Conservation (phyloP, 306 rosid genomes). For the Ziziphus jujuba region DNA sequence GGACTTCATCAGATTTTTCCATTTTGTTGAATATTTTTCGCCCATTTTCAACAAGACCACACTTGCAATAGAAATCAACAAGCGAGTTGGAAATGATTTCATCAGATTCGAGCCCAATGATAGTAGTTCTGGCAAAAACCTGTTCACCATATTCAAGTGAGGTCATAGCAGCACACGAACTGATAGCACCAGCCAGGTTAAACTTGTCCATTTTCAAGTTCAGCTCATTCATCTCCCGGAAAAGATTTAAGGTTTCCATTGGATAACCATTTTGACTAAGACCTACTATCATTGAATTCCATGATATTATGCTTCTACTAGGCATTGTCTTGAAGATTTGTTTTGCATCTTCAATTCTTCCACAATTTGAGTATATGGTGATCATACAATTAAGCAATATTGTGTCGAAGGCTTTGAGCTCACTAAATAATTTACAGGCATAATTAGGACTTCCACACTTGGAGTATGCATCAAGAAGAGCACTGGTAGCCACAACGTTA, state of each 20-base stretch:
- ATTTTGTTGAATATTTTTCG: slow-evolving; percentile 50
- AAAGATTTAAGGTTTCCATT: slow-evolving; percentile 56
- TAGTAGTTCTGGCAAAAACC: slow-evolving; percentile 54
- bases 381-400: slow-evolving; percentile 75
- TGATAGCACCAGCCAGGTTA: slow-evolving; percentile 65
- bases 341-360: slow-evolving; percentile 75
- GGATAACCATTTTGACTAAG: slow-evolving; percentile 66
- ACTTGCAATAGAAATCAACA: slow-evolving; percentile 74
- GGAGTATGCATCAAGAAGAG: slow-evolving; percentile 74
- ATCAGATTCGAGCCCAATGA: slow-evolving; percentile 58
- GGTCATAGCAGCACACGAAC: slow-evolving; percentile 69
- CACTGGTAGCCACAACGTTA: slow-evolving; percentile 57
- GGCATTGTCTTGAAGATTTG: slow-evolving; percentile 52
- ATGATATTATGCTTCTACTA: slow-evolving; percentile 62
- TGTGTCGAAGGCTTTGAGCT: slow-evolving; percentile 57
- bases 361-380: slow-evolving; percentile 61
- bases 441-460: slow-evolving; percentile 57
- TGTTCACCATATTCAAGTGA: slow-evolving; percentile 70
- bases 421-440: slow-evolving; percentile 71
- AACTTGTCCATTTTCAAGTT: slow-evolving; percentile 62
- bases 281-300: slow-evolving; percentile 79
- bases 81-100: slow-evolving; percentile 58
- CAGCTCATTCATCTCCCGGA: slow-evolving; percentile 53
- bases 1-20: slow-evolving; percentile 58
- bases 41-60: slow-evolving; percentile 64